These are phyloP conservation scores for Beauveria rudraprayagi DNA, from an alignment of 2,329 filamentous ascomycete genomes.

Conservation along the genomic window DNA sequence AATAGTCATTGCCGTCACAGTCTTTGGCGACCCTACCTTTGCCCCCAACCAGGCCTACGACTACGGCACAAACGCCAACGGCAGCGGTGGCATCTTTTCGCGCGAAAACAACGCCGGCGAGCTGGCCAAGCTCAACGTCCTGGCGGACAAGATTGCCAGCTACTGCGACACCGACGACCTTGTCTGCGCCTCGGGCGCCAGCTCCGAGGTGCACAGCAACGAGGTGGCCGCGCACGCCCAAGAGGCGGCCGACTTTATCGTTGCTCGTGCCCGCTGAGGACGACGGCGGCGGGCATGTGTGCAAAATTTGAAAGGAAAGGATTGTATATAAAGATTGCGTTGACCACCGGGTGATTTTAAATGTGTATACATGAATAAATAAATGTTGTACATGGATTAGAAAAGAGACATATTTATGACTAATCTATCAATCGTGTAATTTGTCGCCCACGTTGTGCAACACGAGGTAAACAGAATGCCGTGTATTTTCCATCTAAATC, in stretches of 20 bases:
- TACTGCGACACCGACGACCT: constrained; percentile 11
- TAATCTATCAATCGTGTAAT: too few species aligned
- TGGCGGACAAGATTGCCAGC: constrained; percentile 5
- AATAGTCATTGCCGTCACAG: constrained; percentile 11
- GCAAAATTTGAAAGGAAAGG: neutral
- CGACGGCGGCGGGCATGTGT: neutral
- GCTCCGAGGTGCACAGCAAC: constrained; percentile 10
- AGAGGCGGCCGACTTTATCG: constrained; percentile 13
- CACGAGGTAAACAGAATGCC: neutral
- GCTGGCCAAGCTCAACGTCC: constrained; percentile 10
- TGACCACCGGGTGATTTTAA: neutral
- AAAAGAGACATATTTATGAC: neutral
- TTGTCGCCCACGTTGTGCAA: too few species aligned
- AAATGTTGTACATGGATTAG: neutral
- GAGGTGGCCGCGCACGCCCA: constrained; percentile 10
- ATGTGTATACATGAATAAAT: neutral
- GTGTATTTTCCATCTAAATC: constrained; percentile 7
- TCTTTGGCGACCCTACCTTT: constrained; percentile 14
- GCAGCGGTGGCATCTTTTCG: constrained; percentile 9
- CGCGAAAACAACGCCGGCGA: constrained; percentile 8
- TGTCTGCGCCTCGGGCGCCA: constrained; percentile 6
- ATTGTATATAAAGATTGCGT: neutral
- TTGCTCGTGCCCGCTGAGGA: neutral
- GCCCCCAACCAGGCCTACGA: constrained; percentile 10
- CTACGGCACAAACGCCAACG: constrained; percentile 10